Conservation (phyloP, 139 green algal genomes). For the Asterochloris sp. region DNA sequence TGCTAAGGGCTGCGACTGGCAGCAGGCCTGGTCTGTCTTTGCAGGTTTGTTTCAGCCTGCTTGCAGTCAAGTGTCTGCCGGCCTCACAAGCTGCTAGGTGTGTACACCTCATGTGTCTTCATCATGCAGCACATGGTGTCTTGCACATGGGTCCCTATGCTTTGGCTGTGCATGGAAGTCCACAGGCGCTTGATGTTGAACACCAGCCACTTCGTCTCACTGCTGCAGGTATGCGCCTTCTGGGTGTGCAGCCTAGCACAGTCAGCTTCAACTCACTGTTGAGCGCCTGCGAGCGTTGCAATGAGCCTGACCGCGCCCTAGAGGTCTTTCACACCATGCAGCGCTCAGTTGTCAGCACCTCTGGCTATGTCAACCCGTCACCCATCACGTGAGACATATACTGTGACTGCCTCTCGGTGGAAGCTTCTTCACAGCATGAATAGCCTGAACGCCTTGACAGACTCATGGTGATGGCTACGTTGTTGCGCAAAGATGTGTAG, state of each 20-base stretch:
- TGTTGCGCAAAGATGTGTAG: too few relatives aligned
- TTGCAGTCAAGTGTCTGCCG: background rate
- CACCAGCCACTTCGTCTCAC: background rate
- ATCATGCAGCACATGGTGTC: too few relatives aligned
- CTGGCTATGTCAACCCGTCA: background rate
- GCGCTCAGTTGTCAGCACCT: background rate
- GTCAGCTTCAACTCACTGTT: constrained; percentile 46
- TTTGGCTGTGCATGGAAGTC: background rate
- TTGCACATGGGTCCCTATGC: constrained; percentile 5
- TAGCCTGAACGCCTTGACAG: too few relatives aligned
- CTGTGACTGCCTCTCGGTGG: background rate
- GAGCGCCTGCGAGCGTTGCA: constrained; percentile 30
- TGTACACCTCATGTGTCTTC: too few relatives aligned
- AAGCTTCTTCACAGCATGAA: background rate
- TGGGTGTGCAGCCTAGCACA: constrained; percentile 18
- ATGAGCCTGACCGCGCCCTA: constrained; percentile 40
- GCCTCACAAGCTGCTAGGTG: too few relatives aligned
- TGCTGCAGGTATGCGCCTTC: constrained; percentile 22
- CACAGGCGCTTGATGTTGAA: background rate
- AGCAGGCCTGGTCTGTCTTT: constrained; percentile 41
- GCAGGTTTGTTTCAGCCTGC: constrained; percentile 15
- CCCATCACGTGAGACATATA: background rate
- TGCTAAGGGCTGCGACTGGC: constrained; percentile 33
- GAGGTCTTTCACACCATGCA: constrained; percentile 27
- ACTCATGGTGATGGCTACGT: too few relatives aligned